These are phyloP conservation scores for Helicostylum pulchrum DNA, from an alignment of 192 early-diverging fungal genomes.

Conservation along the genomic window DNA sequence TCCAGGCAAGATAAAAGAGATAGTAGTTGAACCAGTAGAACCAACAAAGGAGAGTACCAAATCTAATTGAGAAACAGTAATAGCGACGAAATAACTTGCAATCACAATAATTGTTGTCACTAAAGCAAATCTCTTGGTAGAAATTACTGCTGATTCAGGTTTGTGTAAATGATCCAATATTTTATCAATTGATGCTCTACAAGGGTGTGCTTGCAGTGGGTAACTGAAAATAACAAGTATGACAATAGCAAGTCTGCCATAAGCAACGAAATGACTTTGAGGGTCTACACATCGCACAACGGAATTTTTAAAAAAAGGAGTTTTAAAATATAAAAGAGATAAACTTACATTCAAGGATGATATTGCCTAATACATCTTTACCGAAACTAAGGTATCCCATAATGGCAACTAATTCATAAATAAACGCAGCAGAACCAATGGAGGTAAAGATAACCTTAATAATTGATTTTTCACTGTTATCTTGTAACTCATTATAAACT, in stretches of 20 bases:
- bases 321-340: neutral
- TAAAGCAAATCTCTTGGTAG: conserved; percentile 40
- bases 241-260: conserved; percentile 86
- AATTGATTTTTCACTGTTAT: conserved; percentile 73
- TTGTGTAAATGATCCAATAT: conserved; percentile 47
- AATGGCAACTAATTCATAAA: conserved; percentile 85
- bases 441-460: conserved; percentile 69
- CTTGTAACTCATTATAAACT: conserved; percentile 90
- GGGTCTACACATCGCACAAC: conserved; percentile 56
- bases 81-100: conserved; percentile 67
- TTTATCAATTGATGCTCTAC: conserved; percentile 86
- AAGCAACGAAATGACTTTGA: conserved; percentile 63
- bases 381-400: conserved; percentile 94
- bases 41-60: conserved; percentile 90
- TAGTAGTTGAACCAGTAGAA: conserved; percentile 91
- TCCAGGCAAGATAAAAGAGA: conserved; percentile 96
- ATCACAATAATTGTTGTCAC: conserved; percentile 68
- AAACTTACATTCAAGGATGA: conserved; percentile 76
- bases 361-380: conserved; percentile 72
- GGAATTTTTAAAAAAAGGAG: neutral
- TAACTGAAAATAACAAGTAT: conserved; percentile 87
- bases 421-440: conserved; percentile 67
- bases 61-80: conserved; percentile 72
- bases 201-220: conserved; percentile 92
- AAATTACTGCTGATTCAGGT: neutral